Evolutionary conservation across 2,329 filamentous ascomycete genomes (phyloP), one percentile per base, ranked within the genome.

Genomic region (Thyridium curvatum): DNA sequence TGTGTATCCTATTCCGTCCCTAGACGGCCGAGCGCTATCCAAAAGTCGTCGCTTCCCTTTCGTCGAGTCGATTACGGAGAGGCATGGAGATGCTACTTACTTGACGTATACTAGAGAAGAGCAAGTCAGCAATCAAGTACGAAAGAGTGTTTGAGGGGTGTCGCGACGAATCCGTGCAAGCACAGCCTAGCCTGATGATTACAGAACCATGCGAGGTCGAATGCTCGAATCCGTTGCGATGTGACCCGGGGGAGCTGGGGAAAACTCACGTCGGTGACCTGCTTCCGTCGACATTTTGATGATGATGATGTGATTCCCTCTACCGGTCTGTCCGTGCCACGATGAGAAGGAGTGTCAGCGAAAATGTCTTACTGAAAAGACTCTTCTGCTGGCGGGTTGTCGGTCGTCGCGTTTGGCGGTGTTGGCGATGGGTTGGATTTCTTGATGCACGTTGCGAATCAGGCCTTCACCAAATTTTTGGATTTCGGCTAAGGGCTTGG

Each of bases 201-300:
- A 21, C 34, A 26, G 10, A 26, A 26, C 21, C 21, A 26, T 26
- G 21, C 21, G 21, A 26, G 10, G 21, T 10, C 21, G 10, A 26
- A 26, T 26, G 6, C 21, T 26, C 21, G 21, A 26, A 26, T 26
- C 21, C 21, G 21, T 26, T 26, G 21, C 21, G 21, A 26, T 10
- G 10, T 6, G 21, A 26, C 21, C 21, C 46, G 38, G 38, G n/a
- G 37, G 37, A 38, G 18, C 35, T 41, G 33, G 46, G 47, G 45
- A 49, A 15, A 53, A 86, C 86, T 86, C 73, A 91, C 86, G 76
- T 84, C 86, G 81, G 82, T 90, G 84, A 72, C 85, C 85, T 66
- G 83, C 76, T 80, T 87, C 84, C 65, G 85, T 83, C 84, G 84
- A 79, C 86, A 93, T 93, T 69, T 79, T 89, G 82, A 72, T 30